Evolutionary conservation across 2,329 filamentous ascomycete species (phyloP).

Genomic region (Lasiodiplodia sp.): DNA sequence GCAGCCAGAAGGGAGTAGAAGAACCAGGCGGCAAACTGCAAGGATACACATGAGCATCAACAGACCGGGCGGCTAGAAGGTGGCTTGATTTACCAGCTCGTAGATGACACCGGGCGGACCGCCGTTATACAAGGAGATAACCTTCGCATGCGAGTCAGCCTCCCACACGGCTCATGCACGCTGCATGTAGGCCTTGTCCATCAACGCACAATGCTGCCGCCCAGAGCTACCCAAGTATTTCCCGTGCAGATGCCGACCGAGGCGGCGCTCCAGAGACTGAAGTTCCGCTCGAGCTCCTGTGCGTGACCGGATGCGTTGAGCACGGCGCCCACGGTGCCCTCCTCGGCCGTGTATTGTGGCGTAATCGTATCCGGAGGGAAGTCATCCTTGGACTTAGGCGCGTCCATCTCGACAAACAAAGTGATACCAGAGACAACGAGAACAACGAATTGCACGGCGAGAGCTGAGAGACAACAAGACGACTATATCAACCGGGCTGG

Average conservation of each 20-base stretch:
- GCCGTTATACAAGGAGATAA: constrained; percentile 54
- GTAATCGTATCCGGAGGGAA: not conserved
- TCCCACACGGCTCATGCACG: constrained; percentile 17
- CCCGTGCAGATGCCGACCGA: constrained; percentile 55
- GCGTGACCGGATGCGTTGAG: constrained; percentile 60
- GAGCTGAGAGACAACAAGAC: not conserved
- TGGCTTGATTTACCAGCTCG: constrained; percentile 41
- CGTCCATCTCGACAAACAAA: constrained; percentile 13
- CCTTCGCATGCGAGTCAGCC: constrained; percentile 35
- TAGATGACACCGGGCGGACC: constrained; percentile 56
- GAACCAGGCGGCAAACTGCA: constrained; percentile 53
- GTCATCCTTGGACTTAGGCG: constrained; percentile 19
- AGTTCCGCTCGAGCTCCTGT: constrained; percentile 60
- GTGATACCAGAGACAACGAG: not conserved
- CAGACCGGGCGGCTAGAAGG: constrained; percentile 5
- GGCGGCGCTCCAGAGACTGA: constrained; percentile 56
- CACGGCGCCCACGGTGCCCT: constrained; percentile 43
- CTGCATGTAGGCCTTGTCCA: constrained; percentile 4
- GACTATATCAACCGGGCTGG: constrained; percentile 11
- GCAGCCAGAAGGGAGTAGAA: constrained; percentile 61
- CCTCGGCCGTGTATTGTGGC: constrained; percentile 18
- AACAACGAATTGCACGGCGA: not conserved
- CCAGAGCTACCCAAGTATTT: constrained; percentile 55
- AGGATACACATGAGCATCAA: not conserved
- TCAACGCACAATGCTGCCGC: constrained; percentile 53